Conservation (phyloP, 176 grass and related monocot genomes). For the Miscanthus lutarioriparius region DNA sequence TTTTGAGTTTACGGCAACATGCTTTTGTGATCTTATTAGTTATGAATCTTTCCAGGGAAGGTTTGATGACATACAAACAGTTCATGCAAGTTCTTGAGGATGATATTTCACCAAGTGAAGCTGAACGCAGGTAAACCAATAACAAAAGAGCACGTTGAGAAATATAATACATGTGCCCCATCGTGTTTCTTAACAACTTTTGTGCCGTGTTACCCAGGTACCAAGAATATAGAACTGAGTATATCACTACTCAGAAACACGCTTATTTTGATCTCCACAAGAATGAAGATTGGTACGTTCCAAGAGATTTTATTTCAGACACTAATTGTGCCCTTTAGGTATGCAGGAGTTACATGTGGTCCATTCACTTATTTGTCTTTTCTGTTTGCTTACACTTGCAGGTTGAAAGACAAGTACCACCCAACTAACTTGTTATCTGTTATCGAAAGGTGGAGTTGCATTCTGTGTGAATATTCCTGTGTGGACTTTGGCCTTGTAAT, state of each 20-base stretch:
- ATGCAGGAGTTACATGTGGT: neutral
- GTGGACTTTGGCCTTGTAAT: neutral
- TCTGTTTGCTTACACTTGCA: conserved; percentile 49
- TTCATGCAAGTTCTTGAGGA: conserved; percentile 99
- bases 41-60: conserved; percentile 69
- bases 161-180: conserved; percentile 18
- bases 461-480: neutral
- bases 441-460: conserved; percentile 78
- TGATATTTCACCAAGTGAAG: conserved; percentile 95
- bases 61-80: conserved; percentile 97
- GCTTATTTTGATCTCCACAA: conserved; percentile 97
- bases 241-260: conserved; percentile 95
- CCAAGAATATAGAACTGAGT: conserved; percentile 91
- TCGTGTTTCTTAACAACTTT: conserved; percentile 18
- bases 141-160: neutral
- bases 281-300: conserved; percentile 82
- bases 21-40: conserved; percentile 37
- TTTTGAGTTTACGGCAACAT: neutral
- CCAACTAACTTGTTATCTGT: conserved; percentile 92
- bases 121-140: conserved; percentile 66
- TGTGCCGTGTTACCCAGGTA: conserved; percentile 61
- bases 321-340: neutral
- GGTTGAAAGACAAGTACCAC: conserved; percentile 99
- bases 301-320: conserved; percentile 10
- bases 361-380: conserved; percentile 5